phyloP scores from a whole-genome alignment of 2,329 filamentous ascomycete genomes.

The Arachnopeziza araneosa region DNA sequence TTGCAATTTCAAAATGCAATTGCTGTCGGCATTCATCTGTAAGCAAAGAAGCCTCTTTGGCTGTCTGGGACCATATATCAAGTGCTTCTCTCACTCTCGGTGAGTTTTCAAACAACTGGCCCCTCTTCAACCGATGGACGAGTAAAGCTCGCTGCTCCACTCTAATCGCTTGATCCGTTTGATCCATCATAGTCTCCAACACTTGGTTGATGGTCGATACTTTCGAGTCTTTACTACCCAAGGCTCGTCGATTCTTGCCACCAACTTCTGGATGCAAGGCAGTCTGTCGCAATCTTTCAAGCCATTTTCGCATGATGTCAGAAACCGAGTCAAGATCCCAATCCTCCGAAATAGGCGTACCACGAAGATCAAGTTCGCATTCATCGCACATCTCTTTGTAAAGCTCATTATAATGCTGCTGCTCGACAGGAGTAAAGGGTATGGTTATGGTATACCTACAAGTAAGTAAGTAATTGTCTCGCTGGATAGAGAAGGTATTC shows the following conservation, averaged over 20 bases:
- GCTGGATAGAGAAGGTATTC: slow-evolving; percentile 85
- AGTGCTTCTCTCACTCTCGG: slow-evolving; percentile 63
- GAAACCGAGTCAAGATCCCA: slow-evolving; percentile 59
- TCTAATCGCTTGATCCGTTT: slow-evolving; percentile 63
- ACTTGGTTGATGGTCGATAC: slow-evolving; percentile 82
- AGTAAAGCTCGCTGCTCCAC: slow-evolving; percentile 65
- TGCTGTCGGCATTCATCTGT: slow-evolving; percentile 61
- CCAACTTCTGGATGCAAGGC: slow-evolving; percentile 83
- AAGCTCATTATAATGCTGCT: slow-evolving; percentile 77
- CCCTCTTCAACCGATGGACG: slow-evolving; percentile 57
- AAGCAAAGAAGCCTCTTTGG: slow-evolving; percentile 42
- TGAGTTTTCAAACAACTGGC: slow-evolving; percentile 75
- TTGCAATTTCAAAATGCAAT: slow-evolving; percentile 44
- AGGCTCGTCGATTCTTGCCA: slow-evolving; percentile 54
- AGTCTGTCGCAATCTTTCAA: slow-evolving; percentile 73
- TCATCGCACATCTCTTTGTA: slow-evolving; percentile 70
- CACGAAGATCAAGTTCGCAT: slow-evolving; percentile 59
- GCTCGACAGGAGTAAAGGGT: slow-evolving; percentile 84
- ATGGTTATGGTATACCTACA: slow-evolving; percentile 75
- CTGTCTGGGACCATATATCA: slow-evolving; percentile 58
- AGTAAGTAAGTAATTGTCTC: slow-evolving; percentile 36
- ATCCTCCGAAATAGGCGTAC: slow-evolving; percentile 57
- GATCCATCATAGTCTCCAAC: slow-evolving; percentile 84
- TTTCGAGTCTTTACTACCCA: slow-evolving; percentile 59
- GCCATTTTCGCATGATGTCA: slow-evolving; percentile 71